A percentile compares a stretch with the other conserved stretches of the same genome.
Conservation (phyloP, 208 protist genomes). For the Trypanosoma platydactyli region DNA sequence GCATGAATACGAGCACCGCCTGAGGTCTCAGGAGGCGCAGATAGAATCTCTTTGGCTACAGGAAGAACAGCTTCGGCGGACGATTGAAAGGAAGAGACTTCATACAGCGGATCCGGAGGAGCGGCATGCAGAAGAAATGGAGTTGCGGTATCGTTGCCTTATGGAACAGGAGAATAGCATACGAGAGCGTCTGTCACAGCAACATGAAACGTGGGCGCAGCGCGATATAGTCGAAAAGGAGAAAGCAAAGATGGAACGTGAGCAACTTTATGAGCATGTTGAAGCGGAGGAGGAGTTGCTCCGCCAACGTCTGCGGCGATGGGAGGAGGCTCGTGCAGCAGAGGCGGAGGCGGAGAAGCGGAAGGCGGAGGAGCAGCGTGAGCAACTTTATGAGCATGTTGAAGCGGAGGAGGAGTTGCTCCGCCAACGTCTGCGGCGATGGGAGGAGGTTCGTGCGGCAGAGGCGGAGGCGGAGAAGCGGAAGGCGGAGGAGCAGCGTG, state of each 20-base stretch:
- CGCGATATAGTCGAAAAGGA: too few species aligned
- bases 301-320: conserved; percentile 34
- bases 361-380: conserved; percentile 39
- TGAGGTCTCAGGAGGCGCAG: conserved; percentile 24
- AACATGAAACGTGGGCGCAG: conserved; percentile 24
- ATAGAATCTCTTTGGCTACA: conserved; percentile 31
- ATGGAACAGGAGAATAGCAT: conserved; percentile 17
- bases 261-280: conserved; percentile 50
- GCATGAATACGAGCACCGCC: conserved; percentile 47
- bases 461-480: conserved; percentile 37
- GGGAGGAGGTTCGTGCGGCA: conserved; percentile 46
- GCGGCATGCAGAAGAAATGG: conserved; percentile 19
- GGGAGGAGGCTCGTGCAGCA: conserved; percentile 31
- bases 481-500: conserved; percentile 36
- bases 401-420: conserved; percentile 69
- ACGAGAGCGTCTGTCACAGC: conserved; percentile 10
- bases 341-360: conserved; percentile 38
- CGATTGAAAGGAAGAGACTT: conserved; percentile 20
- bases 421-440: conserved; percentile 43
- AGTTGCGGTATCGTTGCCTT: conserved; percentile 7
- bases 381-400: conserved; percentile 51
- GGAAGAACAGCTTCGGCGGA: conserved; percentile 21
- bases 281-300: conserved; percentile 53
- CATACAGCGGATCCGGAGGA: conserved; percentile 12
- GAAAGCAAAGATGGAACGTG: conserved; percentile 36